These are phyloP conservation scores for Pyrenochaeta sp. DNA, from an alignment of 2,329 filamentous ascomycete genomes.

Conservation along the genomic window DNA sequence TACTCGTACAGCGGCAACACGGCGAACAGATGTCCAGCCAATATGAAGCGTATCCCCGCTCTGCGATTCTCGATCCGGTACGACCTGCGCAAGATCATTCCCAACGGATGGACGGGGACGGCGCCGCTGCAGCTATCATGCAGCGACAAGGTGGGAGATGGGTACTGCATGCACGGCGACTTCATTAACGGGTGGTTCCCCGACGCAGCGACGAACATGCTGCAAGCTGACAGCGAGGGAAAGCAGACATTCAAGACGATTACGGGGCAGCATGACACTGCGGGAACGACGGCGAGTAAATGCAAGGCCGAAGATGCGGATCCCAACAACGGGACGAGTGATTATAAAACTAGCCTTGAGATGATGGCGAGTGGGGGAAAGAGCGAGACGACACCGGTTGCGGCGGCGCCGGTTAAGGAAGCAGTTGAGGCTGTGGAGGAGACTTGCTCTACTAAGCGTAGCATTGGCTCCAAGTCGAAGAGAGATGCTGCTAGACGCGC, in stretches of 20 bases:
- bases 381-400: neutral
- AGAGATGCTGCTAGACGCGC: slow-evolving; percentile 4
- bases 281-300: slow-evolving; percentile 27
- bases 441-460: slow-evolving; percentile 1
- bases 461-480: slow-evolving; percentile 5
- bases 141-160: slow-evolving; percentile 29
- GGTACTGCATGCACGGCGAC: slow-evolving; percentile 52
- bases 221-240: slow-evolving; percentile 29
- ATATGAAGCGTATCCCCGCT: slow-evolving; percentile 52
- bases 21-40: slow-evolving; percentile 41
- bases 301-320: slow-evolving; percentile 47
- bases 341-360: slow-evolving; percentile 41
- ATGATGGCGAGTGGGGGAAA: slow-evolving; percentile 9
- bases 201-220: slow-evolving; percentile 49
- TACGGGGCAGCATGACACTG: slow-evolving; percentile 38
- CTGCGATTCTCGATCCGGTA: slow-evolving; percentile 55
- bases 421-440: neutral
- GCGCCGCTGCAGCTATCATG: slow-evolving; percentile 51
- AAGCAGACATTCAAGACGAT: slow-evolving; percentile 40
- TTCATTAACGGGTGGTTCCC: slow-evolving; percentile 54
- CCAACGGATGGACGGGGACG: slow-evolving; percentile 51
- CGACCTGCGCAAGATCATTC: slow-evolving; percentile 49
- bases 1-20: slow-evolving; percentile 13
- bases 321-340: slow-evolving; percentile 47
- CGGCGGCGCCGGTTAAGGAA: too few species aligned